Evolutionary conservation across 1,139 yeast genomes (phyloP).

Genomic region (Meyerozyma carpophila): DNA sequence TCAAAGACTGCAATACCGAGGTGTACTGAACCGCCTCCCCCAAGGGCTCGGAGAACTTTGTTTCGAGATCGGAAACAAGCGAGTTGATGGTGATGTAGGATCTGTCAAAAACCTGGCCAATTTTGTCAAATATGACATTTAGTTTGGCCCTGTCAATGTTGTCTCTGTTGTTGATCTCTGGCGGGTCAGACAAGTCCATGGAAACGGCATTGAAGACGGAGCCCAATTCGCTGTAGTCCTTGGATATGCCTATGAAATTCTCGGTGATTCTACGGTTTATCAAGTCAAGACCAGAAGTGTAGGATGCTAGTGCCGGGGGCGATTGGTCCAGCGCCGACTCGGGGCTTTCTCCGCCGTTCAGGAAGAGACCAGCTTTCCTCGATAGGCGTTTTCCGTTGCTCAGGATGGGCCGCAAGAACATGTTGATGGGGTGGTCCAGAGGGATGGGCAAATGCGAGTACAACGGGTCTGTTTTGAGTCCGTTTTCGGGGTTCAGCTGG

Average conservation of each 20-base stretch:
- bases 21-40: constrained; percentile 80
- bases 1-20: constrained; percentile 57
- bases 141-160: constrained; percentile 32
- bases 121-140: constrained; percentile 47
- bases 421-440: constrained; percentile 12
- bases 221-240: constrained; percentile 67
- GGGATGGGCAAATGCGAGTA: constrained; percentile 67
- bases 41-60: constrained; percentile 76
- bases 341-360: background rate
- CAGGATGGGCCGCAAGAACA: constrained; percentile 1
- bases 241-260: constrained; percentile 57
- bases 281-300: constrained; percentile 53
- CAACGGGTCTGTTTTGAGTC: constrained; percentile 48
- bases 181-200: constrained; percentile 47
- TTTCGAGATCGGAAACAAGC: constrained; percentile 63
- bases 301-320: constrained; percentile 1
- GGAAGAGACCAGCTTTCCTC: constrained; percentile 1
- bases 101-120: constrained; percentile 79
- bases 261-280: constrained; percentile 61
- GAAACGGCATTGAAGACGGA: constrained; percentile 71
- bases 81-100: constrained; percentile 62
- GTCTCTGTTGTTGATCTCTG: constrained; percentile 12
- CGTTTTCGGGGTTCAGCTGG: constrained; percentile 53
- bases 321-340: background rate
- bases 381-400: background rate